phyloP scores from a whole-genome alignment of 345 rosid species.

The Pelargonium nanum region DNA sequence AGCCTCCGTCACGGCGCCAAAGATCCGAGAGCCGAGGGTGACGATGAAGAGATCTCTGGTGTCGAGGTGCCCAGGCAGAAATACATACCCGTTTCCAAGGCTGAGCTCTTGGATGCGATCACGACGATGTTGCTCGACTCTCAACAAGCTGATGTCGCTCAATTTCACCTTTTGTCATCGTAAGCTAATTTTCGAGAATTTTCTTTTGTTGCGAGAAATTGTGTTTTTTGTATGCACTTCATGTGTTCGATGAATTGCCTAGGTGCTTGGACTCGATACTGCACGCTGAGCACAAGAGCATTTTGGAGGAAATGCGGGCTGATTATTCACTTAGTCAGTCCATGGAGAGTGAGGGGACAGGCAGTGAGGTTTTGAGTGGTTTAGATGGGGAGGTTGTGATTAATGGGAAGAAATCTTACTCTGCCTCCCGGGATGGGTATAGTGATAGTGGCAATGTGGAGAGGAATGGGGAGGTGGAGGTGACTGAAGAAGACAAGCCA shows the following conservation, averaged over 20 bases:
- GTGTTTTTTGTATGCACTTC: not conserved
- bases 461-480: not conserved
- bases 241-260: conserved; percentile 3
- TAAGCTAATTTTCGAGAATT: conserved; percentile 14
- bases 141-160: conserved; percentile 33
- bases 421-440: not conserved
- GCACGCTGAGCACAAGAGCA: conserved; percentile 75
- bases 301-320: conserved; percentile 68
- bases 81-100: conserved; percentile 59
- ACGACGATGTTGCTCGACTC: conserved; percentile 35
- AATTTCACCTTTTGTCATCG: conserved; percentile 63
- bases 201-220: not conserved
- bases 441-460: not conserved
- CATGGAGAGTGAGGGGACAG: conserved; percentile 16
- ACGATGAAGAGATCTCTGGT: not conserved
- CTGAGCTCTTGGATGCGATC: conserved; percentile 60
- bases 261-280: conserved; percentile 82
- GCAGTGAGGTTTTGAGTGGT: conserved; percentile 1
- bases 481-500: conserved; percentile 6
- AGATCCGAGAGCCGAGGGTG: not conserved
- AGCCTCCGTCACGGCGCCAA: no score
- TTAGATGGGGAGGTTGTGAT: not conserved
- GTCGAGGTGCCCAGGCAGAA: conserved; percentile 59
- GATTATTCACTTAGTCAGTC: conserved; percentile 43
- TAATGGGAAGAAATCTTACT: not conserved